These are phyloP conservation scores for Cinnamomum chago DNA, from an alignment of 164 flowering plant genomes.

Conservation along the genomic window DNA sequence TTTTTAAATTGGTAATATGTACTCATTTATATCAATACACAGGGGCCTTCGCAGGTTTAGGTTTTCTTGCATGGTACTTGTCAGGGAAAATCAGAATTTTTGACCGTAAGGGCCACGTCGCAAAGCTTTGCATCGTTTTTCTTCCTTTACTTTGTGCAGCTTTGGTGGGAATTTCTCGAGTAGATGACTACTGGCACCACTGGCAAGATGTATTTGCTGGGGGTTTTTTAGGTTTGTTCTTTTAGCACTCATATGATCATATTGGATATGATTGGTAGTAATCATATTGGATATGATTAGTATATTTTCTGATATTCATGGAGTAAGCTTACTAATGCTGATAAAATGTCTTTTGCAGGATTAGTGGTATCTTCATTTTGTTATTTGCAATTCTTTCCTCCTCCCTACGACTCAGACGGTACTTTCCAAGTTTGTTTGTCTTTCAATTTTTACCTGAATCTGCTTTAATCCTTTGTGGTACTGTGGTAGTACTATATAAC, in stretches of 20 bases:
- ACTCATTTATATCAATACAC: constrained; percentile 9
- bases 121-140: constrained; percentile 70
- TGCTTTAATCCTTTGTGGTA: neutral
- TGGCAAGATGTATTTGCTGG: constrained; percentile 87
- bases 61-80: constrained; percentile 70
- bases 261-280: neutral
- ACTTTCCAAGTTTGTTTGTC: neutral
- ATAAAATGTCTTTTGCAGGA: constrained; percentile 35
- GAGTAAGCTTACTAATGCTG: neutral
- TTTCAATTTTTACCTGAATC: neutral
- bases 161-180: constrained; percentile 67
- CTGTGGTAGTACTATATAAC: neutral
- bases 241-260: neutral
- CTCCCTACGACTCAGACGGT: constrained; percentile 66
- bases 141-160: constrained; percentile 68
- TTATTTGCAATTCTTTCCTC: constrained; percentile 80
- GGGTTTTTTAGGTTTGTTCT: constrained; percentile 53
- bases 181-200: constrained; percentile 86
- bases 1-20: neutral
- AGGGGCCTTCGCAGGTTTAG: constrained; percentile 94
- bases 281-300: too few species aligned
- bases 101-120: constrained; percentile 72
- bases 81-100: constrained; percentile 72
- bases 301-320: neutral
- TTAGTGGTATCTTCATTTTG: constrained; percentile 53